phyloP scores from a whole-genome alignment of 2,329 filamentous ascomycete genomes.

The Trichoderma sp. region DNA sequence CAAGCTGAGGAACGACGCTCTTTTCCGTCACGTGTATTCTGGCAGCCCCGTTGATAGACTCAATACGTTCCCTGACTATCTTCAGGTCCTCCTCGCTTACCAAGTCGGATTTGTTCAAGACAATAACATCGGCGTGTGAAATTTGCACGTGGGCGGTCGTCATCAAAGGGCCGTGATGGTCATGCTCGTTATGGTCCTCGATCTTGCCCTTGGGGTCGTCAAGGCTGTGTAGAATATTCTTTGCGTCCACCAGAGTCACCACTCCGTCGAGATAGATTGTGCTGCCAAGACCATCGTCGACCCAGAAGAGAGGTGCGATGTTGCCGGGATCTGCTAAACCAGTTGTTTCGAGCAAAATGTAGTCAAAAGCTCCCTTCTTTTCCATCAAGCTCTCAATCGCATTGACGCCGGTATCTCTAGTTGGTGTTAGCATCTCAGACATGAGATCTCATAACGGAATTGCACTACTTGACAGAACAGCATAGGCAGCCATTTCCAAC shows the following conservation, averaged over 20 bases:
- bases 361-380: conserved; percentile 90
- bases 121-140: conserved; percentile 90
- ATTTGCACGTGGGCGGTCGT: conserved; percentile 96
- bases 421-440: neutral
- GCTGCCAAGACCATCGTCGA: conserved; percentile 91
- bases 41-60: conserved; percentile 85
- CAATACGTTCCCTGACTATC: conserved; percentile 67
- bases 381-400: conserved; percentile 96
- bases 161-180: conserved; percentile 64
- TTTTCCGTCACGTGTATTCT: conserved; percentile 79
- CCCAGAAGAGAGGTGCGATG: conserved; percentile 93
- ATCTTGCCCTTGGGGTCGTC: conserved; percentile 65
- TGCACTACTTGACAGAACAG: conserved; percentile 84
- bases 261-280: conserved; percentile 97
- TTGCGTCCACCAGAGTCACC: conserved; percentile 91
- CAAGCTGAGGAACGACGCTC: conserved; percentile 75
- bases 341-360: conserved; percentile 94
- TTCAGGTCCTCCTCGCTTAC: conserved; percentile 68
- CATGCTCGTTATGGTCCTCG: conserved; percentile 49
- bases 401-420: conserved; percentile 83
- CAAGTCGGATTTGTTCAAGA: conserved; percentile 91
- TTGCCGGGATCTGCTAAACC: conserved; percentile 94
- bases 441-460: neutral
- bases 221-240: conserved; percentile 80
- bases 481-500: conserved; percentile 97